Evolutionary conservation across 306 rosid species (phyloP).

Genomic region (Vigna unguiculata): DNA sequence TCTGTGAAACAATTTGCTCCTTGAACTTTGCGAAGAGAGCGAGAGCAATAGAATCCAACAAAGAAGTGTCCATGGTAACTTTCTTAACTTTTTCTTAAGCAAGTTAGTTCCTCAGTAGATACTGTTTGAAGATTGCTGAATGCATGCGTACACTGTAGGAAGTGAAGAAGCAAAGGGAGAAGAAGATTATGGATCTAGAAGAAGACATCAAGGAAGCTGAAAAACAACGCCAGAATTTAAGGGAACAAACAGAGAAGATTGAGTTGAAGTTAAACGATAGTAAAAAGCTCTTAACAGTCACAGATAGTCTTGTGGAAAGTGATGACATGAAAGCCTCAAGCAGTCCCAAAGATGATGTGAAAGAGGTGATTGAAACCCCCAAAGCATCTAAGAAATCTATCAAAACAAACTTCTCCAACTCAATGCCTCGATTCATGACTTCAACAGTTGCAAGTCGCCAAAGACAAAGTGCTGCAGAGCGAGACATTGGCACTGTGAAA

Average conservation of each 20-base stretch:
- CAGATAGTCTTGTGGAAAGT: slow-evolving; percentile 50
- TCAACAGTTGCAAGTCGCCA: slow-evolving; percentile 94
- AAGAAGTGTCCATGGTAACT: slow-evolving; percentile 71
- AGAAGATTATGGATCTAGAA: slow-evolving; percentile 66
- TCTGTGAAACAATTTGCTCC: slow-evolving; percentile 84
- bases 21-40: slow-evolving; percentile 90
- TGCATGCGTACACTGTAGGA: slow-evolving; percentile 60
- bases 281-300: slow-evolving; percentile 53
- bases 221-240: slow-evolving; percentile 58
- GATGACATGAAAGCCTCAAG: slow-evolving; percentile 40
- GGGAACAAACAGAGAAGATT: slow-evolving; percentile 60
- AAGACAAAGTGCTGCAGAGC: slow-evolving; percentile 70
- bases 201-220: slow-evolving; percentile 77
- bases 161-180: slow-evolving; percentile 75
- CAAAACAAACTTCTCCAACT: slow-evolving; percentile 51
- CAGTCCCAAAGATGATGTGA: slow-evolving; percentile 53
- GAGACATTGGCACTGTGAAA: slow-evolving; percentile 48
- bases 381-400: slow-evolving; percentile 52
- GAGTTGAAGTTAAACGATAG: slow-evolving; percentile 60
- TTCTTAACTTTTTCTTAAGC: slow-evolving; percentile 39
- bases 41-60: slow-evolving; percentile 70
- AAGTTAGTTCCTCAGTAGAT: slow-evolving; percentile 23
- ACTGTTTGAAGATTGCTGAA: slow-evolving; percentile 35
- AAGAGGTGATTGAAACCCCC: slow-evolving; percentile 58
- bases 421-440: slow-evolving; percentile 92